A percentile compares a stretch with the other conserved stretches of the same genome.
Evolutionary conservation across 106 monocot genomes (phyloP).

Genomic region (Dactylorhiza incarnata): DNA sequence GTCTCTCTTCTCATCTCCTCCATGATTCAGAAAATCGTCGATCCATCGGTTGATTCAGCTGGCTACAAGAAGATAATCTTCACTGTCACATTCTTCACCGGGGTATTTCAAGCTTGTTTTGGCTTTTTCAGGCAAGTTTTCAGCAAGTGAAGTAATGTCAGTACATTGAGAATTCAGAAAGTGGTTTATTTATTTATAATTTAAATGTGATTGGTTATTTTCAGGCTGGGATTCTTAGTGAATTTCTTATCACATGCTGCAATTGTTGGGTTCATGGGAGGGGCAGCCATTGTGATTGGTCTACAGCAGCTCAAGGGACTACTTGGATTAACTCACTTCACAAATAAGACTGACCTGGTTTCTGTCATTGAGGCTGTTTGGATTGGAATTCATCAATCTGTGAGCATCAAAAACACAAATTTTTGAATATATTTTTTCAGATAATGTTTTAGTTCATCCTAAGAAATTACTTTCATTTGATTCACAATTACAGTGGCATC

Average conservation of each 20-base stretch:
- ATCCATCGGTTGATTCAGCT: constrained; percentile 32
- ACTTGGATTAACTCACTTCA: constrained; percentile 64
- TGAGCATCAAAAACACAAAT: background rate
- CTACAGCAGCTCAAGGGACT: constrained; percentile 76
- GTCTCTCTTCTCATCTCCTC: constrained; percentile 62
- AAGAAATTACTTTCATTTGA: background rate
- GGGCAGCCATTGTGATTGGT: constrained; percentile 66
- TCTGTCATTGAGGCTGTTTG: constrained; percentile 61
- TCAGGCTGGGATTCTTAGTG: constrained; percentile 70
- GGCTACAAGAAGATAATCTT: constrained; percentile 43
- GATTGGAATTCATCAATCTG: constrained; percentile 25
- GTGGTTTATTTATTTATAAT: background rate
- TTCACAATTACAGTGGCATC: constrained; percentile 47
- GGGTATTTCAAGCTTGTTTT: constrained; percentile 65
- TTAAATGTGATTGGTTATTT: background rate
- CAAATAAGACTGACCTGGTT: constrained; percentile 65
- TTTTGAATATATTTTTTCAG: background rate
- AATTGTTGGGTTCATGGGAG: constrained; percentile 69
- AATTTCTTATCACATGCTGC: constrained; percentile 83
- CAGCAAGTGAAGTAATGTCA: background rate
- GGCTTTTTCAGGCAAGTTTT: constrained; percentile 53
- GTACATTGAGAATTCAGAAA: background rate
- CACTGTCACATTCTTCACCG: constrained; percentile 84
- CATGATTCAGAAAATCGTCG: constrained; percentile 47
- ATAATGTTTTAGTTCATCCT: background rate